Evolutionary conservation across 352 stramenopile genomes (phyloP).

Genomic region (Globisporangium iwayamae): DNA sequence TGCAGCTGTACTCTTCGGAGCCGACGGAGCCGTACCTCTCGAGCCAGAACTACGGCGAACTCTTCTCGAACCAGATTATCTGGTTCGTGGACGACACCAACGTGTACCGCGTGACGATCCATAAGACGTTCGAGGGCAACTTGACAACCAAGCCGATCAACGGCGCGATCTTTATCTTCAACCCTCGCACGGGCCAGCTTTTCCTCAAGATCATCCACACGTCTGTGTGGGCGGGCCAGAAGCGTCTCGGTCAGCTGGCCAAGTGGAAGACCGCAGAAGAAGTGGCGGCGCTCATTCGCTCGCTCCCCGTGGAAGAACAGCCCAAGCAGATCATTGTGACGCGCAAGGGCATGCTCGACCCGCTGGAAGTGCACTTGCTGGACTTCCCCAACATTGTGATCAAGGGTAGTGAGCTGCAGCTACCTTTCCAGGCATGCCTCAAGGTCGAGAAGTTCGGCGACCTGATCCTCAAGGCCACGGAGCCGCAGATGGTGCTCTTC

Average conservation of each 20-base stretch:
- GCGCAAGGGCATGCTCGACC: conserved; percentile 99
- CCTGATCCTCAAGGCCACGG: conserved; percentile 98
- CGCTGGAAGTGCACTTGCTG: conserved; percentile 98
- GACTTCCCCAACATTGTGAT: conserved; percentile 99
- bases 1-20: conserved; percentile 99
- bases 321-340: conserved; percentile 99
- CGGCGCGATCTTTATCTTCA: conserved; percentile 99
- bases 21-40: conserved; percentile 99
- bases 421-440: conserved; percentile 98
- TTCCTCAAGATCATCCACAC: conserved; percentile 99
- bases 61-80: conserved; percentile 99
- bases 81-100: conserved; percentile 99
- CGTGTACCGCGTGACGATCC: conserved; percentile 98
- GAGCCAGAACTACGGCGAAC: conserved; percentile 99
- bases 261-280: conserved; percentile 99
- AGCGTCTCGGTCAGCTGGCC: conserved; percentile 97
- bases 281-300: conserved; percentile 98
- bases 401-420: conserved; percentile 98
- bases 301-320: conserved; percentile 98
- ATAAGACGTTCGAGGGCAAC: conserved; percentile 99
- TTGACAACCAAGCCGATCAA: conserved; percentile 99
- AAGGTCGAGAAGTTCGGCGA: conserved; percentile 99
- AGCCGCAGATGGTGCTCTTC: conserved; percentile 99
- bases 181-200: conserved; percentile 98
- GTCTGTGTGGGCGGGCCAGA: conserved; percentile 99